These are phyloP conservation scores for Linum tenue DNA, from an alignment of 345 rosid genomes.

Conservation along the genomic window DNA sequence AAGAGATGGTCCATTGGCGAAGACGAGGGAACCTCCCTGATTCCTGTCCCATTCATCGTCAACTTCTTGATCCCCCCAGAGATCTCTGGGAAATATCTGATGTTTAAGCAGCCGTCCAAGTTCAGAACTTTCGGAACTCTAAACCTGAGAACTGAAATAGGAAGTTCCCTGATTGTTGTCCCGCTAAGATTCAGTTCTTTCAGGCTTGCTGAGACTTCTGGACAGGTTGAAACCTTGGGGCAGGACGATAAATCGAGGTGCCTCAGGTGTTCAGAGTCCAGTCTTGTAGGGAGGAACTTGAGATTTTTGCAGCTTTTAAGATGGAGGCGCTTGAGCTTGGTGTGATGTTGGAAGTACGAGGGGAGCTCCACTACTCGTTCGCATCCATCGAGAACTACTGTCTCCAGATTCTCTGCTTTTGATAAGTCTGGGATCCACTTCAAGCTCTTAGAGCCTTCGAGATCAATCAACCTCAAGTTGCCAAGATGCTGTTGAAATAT, in stretches of 20 bases:
- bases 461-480: neutral
- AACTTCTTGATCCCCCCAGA: neutral
- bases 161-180: neutral
- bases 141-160: neutral
- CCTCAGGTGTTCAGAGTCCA: neutral
- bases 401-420: neutral
- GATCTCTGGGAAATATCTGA: neutral
- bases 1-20: neutral
- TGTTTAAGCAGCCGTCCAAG: neutral
- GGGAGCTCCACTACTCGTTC: neutral
- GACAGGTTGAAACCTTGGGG: neutral
- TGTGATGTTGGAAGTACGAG: neutral
- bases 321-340: neutral
- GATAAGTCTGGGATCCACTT: slow-evolving; percentile 1
- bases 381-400: neutral
- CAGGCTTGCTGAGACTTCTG: neutral
- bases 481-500: too few species aligned
- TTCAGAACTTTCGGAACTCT: neutral
- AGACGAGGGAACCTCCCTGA: neutral
- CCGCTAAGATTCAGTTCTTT: neutral
- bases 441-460: neutral
- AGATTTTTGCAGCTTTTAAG: neutral
- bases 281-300: neutral
- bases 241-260: neutral
- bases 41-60: neutral